Evolutionary conservation across 208 protist species (phyloP), one percentile per base, ranked within the genome.

Genomic region (Kentomonas sorsogonicus): DNA sequence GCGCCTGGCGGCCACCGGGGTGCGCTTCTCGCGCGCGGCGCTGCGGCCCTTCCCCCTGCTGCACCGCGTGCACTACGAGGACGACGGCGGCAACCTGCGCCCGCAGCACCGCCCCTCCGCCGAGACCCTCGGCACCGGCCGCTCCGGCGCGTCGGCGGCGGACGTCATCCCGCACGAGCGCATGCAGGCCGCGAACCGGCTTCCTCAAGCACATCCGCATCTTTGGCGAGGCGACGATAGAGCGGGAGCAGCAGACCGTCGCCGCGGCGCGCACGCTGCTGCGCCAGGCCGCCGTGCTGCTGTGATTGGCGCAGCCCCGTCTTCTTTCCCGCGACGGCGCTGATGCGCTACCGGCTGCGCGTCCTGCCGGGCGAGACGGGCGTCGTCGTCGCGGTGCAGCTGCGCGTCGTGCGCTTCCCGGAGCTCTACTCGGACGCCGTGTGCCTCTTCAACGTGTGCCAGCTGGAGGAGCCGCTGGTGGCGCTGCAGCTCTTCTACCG

Each of bases 391-490:
- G 64, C 72, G 0, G 40, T 63, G 16, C 46, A 23, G 20, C 39
- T 83, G 34, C 48, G 51, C 11, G 60, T 34, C 18, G 18, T 57
- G 7, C 58, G 62, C 2, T 72, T 52, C 54, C 27, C 53, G 9
- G 18, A 61, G 7, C 58, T 62, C 2, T 72, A 53, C 54, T 29
- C 53, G 9, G 64, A 51, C n/a, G 45, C 54, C 27, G 63, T 77
- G 18, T 86, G 74, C 66, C 83, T 76, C 72, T 90, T 86, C 60
- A 94, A 94, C 65, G 44, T 84, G 1, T 56, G 69, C 16, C 86
- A 94, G 63, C 63, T 94, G 44, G 45, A 54, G 20, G 83, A 94
- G 60, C 68, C 80, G 1, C 26, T 48, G 0, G 39, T 85, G 9
- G 67, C 60, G 6, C 63, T 70, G 22, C 71, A 75, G 57, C 66